Conservation (phyloP, 1,284 basidiomycete species). For the Coniferiporia sulphurascens region DNA sequence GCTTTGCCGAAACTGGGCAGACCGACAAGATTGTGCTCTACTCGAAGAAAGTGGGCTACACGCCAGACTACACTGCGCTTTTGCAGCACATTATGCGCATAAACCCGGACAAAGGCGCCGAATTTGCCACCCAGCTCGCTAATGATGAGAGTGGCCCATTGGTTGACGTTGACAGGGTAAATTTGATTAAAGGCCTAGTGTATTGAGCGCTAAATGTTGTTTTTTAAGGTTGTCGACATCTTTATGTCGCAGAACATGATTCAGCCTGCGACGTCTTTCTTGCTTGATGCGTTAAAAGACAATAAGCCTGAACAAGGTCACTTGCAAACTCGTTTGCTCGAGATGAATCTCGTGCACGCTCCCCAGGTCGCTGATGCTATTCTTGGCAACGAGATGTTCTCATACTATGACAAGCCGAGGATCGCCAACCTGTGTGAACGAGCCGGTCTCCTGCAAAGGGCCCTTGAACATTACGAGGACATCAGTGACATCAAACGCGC, state of each 20-base stretch:
- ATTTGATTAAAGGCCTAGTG: conserved; percentile 25
- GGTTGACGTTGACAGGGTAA: conserved; percentile 88
- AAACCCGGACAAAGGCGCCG: conserved; percentile 96
- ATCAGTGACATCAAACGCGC: conserved; percentile 97
- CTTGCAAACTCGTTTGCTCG: conserved; percentile 92
- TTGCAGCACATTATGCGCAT: conserved; percentile 96
- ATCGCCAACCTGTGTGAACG: conserved; percentile 99
- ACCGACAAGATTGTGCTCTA: conserved; percentile 98
- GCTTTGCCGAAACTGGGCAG: conserved; percentile 98
- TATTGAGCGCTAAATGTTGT: not conserved
- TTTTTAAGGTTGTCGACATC: conserved; percentile 85
- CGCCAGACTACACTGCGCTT: conserved; percentile 92
- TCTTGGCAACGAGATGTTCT: conserved; percentile 98
- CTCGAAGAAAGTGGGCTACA: conserved; percentile 95
- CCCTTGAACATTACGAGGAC: conserved; percentile 98
- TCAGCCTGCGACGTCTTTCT: conserved; percentile 97
- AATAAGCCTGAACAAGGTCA: conserved; percentile 98
- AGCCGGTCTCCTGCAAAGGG: conserved; percentile 93
- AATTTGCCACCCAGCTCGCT: conserved; percentile 94
- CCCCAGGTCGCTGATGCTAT: conserved; percentile 99
- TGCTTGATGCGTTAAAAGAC: conserved; percentile 98
- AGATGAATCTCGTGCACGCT: conserved; percentile 98
- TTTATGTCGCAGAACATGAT: conserved; percentile 99
- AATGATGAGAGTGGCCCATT: conserved; percentile 93
- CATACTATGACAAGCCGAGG: conserved; percentile 93